Conservation (phyloP, 208 protist species). For the Leishmania turanica region DNA sequence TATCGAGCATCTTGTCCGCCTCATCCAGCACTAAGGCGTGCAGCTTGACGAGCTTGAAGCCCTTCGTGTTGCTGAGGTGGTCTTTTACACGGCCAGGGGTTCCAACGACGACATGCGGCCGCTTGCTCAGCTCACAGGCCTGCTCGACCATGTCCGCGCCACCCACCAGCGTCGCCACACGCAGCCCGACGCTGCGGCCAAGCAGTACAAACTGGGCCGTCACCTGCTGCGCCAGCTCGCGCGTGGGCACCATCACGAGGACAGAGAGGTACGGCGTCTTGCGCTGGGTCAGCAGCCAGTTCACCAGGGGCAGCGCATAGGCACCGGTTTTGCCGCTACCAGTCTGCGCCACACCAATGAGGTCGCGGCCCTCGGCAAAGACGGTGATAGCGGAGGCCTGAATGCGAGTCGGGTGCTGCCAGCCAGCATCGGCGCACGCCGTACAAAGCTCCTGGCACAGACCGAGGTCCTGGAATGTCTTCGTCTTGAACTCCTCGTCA, state of each 20-base stretch:
- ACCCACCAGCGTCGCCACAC: conserved; percentile 92
- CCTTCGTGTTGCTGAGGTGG: conserved; percentile 98
- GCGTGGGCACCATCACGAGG: conserved; percentile 97
- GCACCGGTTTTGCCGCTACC: conserved; percentile 99
- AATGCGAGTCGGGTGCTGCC: conserved; percentile 95
- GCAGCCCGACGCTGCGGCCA: conserved; percentile 89
- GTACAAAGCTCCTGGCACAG: conserved; percentile 91
- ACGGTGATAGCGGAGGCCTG: conserved; percentile 95
- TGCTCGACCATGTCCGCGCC: conserved; percentile 96
- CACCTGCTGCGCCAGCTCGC: conserved; percentile 99
- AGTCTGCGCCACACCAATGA: conserved; percentile 99
- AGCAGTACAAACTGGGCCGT: conserved; percentile 93
- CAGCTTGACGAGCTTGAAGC: conserved; percentile 96
- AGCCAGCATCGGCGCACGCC: conserved; percentile 92
- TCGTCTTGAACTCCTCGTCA: conserved; percentile 76
- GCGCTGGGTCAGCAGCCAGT: conserved; percentile 93
- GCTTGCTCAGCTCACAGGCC: conserved; percentile 93
- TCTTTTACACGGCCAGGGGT: conserved; percentile 98
- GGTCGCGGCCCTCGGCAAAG: conserved; percentile 86
- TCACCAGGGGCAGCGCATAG: conserved; percentile 98
- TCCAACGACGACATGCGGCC: conserved; percentile 97
- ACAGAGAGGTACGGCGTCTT: conserved; percentile 92
- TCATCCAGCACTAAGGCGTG: conserved; percentile 98
- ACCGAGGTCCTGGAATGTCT: conserved; percentile 90
- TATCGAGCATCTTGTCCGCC: conserved; percentile 98